Base-by-base conservation (phyloP, 139 green algal species). In the Chloropicon primus region DNA sequence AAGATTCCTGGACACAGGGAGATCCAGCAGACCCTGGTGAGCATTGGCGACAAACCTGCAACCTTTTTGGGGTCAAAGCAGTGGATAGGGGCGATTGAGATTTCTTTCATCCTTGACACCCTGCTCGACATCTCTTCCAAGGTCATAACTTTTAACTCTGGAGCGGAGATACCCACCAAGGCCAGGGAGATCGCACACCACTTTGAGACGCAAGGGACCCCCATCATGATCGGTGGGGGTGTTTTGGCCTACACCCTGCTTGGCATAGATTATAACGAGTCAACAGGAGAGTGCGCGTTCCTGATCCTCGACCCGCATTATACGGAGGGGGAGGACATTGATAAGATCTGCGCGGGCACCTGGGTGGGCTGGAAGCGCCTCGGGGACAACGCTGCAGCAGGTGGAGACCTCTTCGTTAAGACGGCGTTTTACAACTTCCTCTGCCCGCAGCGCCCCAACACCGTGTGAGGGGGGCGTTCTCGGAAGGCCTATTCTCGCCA, bases 261-360 rank as follows among this genome's bases (percentile, higher is more conserved):
- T 27, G 93, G 93, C 0, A 88, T 98, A 2, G 85, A 90, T n/a
- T 96, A 89, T 72, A 88, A 97, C 75, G 90, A 94, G 80, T 25
- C 54, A 3, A 96, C 87, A 1, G 94, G 93, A 2, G 89, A 96
- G 24, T 89, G 84, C 26, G 90, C 90, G 0, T 97, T 97, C 80
- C 85, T 98, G 2, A 98, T 98, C 27, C 85, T 98, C 25, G 94
- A 98, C 82, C 94, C 94, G 0, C 94, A 98, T 82, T 98, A 96
- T 83, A 97, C 90, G 0, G 94, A 93, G 24, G 86, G 84, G 1
- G 88, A 94, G 78, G 87, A 96, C 27, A 53, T 96, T 21, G 85
- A 82, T 24, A 87, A 83, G 17, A 93, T 98, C 25, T 84, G 90
- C 1, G 77, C 84, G 53, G 92, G 80, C 62, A 87, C 77, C 10